Evolutionary conservation across 108 stramenopile genomes (phyloP).

Genomic region (Pseudonitzschia multiseries): DNA sequence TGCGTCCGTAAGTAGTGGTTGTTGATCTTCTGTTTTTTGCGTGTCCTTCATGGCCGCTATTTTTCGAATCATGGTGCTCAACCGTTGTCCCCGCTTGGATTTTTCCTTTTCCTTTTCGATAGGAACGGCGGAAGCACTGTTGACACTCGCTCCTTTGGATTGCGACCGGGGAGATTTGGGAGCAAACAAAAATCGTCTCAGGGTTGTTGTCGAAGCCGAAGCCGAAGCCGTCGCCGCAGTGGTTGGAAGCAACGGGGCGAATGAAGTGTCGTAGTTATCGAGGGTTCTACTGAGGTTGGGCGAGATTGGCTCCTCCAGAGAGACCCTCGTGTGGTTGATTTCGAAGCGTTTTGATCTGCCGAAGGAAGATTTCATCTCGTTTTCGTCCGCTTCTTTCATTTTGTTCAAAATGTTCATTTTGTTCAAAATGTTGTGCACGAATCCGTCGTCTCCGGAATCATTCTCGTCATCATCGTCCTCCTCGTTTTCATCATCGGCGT

Average conservation of each 20-base stretch:
- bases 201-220: background rate
- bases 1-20: background rate
- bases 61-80: constrained; percentile 17
- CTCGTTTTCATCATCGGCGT: background rate
- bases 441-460: too few relatives aligned
- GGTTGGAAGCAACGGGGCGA: background rate
- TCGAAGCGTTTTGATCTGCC: too few relatives aligned
- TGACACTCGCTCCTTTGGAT: background rate
- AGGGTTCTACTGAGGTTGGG: background rate
- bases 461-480: background rate
- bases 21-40: background rate
- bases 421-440: too few relatives aligned
- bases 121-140: background rate
- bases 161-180: background rate
- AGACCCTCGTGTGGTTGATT: too few relatives aligned
- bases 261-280: background rate
- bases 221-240: background rate
- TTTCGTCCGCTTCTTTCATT: background rate
- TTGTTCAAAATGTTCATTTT: too few relatives aligned
- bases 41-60: constrained; percentile 2
- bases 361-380: too few relatives aligned
- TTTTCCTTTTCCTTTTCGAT: constrained; percentile 4
- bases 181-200: constrained; percentile 9
- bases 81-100: constrained; percentile 7
- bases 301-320: background rate